Conservation (phyloP, 73 alveolate species). For the Paramecium octaurelia region DNA sequence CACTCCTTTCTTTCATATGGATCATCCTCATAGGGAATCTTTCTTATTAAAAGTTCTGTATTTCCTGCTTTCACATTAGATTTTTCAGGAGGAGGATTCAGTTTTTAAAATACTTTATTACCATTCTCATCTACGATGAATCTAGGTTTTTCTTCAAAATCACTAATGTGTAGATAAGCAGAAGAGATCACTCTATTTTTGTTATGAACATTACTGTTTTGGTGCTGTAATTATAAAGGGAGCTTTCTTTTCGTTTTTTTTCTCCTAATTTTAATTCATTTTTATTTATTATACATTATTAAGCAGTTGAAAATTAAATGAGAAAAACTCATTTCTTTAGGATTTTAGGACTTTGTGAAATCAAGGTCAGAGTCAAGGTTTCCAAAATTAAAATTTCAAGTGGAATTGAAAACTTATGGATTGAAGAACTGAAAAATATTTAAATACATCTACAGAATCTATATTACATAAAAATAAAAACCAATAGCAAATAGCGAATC, state of each 20-base stretch:
- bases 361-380: neutral
- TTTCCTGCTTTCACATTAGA: neutral
- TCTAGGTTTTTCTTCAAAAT: neutral
- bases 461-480: neutral
- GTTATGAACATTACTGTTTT: neutral
- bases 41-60: neutral
- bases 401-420: neutral
- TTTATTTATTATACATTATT: neutral
- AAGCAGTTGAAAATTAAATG: neutral
- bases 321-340: conserved; percentile 3
- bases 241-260: neutral
- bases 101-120: neutral
- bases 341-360: neutral
- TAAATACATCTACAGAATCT: too few species aligned
- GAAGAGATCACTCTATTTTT: neutral
- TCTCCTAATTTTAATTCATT: neutral
- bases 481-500: neutral
- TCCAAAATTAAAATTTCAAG: neutral
- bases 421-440: too few species aligned
- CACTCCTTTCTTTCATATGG: neutral
- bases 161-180: neutral
- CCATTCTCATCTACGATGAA: neutral
- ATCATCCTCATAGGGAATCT: neutral
- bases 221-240: neutral
- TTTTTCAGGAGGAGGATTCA: neutral